Conservation (phyloP, 768 basidiomycete species). For the Agaricus blazei region DNA sequence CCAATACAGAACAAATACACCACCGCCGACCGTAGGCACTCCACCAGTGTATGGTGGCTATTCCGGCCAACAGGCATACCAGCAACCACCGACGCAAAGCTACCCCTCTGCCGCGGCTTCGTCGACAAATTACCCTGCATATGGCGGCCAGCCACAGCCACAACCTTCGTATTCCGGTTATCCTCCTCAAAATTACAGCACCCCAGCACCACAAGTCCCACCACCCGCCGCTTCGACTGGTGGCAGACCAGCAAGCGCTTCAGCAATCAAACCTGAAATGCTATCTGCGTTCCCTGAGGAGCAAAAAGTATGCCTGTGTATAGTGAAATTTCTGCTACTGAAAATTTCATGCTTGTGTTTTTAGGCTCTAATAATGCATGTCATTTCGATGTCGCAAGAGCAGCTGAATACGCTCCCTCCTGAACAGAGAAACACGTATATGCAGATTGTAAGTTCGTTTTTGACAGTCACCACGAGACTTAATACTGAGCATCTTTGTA, state of each 20-base stretch:
- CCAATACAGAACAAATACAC: slow-evolving; percentile 29
- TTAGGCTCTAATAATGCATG: slow-evolving; percentile 71
- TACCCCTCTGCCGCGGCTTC: slow-evolving; percentile 14
- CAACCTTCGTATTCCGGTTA: slow-evolving; percentile 17
- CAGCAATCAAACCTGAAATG: slow-evolving; percentile 32
- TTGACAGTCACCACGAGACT: not conserved
- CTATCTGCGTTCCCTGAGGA: slow-evolving; percentile 62
- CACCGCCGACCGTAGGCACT: slow-evolving; percentile 19
- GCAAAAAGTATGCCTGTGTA: slow-evolving; percentile 46
- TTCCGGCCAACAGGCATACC: slow-evolving; percentile 5
- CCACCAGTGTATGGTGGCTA: slow-evolving; percentile 24
- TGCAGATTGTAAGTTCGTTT: slow-evolving; percentile 66
- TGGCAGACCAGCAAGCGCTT: not conserved
- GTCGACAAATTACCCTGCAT: slow-evolving; percentile 8
- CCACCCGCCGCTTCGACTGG: slow-evolving; percentile 17
- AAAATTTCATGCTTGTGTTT: not conserved
- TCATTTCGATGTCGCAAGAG: slow-evolving; percentile 78
- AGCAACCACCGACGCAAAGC: slow-evolving; percentile 6
- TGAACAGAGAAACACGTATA: slow-evolving; percentile 67
- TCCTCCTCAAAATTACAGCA: slow-evolving; percentile 14
- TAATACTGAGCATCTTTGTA: slow-evolving; percentile 12
- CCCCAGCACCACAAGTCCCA: slow-evolving; percentile 22
- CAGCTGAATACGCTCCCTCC: slow-evolving; percentile 76
- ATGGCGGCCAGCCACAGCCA: slow-evolving; percentile 12
- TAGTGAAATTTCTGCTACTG: not conserved